Percentiles rank a stretch among this genome's conserved stretches.
Evolutionary conservation across 2,329 filamentous ascomycete species (phyloP).

Genomic region (Xylariaceae sp.): DNA sequence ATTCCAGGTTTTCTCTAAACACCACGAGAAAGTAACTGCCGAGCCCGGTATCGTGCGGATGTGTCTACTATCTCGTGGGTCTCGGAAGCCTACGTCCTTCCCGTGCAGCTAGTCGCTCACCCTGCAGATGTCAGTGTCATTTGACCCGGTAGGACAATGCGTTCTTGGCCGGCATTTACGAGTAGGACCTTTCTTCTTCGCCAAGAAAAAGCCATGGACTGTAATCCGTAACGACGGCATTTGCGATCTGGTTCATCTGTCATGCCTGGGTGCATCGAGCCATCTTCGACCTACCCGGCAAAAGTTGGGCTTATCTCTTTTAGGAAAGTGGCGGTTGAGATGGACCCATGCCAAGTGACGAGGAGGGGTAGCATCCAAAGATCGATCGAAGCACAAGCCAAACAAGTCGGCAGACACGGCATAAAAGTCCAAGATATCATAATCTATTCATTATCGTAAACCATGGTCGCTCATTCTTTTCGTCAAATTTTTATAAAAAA

Average conservation of each 20-base stretch:
- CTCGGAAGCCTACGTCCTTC: neutral
- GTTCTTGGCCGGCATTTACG: neutral
- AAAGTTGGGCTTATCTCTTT: conserved; percentile 9
- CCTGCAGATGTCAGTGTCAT: neutral
- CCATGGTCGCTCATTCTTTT: neutral
- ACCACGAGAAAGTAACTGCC: too few species aligned
- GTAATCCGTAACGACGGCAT: too few species aligned
- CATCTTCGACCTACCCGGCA: too few species aligned
- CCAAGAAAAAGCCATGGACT: neutral
- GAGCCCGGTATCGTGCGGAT: neutral
- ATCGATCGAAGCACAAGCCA: neutral
- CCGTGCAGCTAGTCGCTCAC: neutral
- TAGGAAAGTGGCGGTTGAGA: conserved; percentile 6
- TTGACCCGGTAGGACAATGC: neutral
- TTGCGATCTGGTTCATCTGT: too few species aligned
- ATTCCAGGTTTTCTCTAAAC: too few species aligned
- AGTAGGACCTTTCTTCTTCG: neutral
- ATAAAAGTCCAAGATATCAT: neutral
- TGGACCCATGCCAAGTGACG: conserved; percentile 3
- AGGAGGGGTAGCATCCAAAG: neutral
- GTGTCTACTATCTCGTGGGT: neutral
- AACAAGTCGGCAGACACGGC: neutral
- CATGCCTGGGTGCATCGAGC: too few species aligned
- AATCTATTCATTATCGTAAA: neutral
- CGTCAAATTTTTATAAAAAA: neutral